These are phyloP conservation scores for Didymella exigua DNA, from an alignment of 2,329 filamentous ascomycete species.

Conservation along the genomic window DNA sequence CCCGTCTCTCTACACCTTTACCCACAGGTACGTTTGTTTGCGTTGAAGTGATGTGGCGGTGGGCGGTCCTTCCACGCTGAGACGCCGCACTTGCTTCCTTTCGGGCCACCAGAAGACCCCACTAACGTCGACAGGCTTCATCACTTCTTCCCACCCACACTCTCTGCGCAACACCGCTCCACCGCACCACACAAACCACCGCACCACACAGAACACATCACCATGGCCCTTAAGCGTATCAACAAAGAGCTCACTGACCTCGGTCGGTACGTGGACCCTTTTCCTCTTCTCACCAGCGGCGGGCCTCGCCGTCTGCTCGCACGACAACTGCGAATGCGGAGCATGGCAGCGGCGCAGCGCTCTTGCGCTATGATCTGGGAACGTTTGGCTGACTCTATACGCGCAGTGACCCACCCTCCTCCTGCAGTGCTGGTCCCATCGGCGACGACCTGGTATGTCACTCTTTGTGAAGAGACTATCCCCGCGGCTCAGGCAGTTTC, in stretches of 20 bases:
- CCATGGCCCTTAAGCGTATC: constrained; percentile 90
- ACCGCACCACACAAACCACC: constrained; percentile 25
- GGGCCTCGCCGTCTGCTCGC: constrained; percentile 42
- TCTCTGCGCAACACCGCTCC: constrained; percentile 24
- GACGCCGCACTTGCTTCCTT: constrained; percentile 44
- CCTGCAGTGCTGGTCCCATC: constrained; percentile 95
- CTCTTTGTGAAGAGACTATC: constrained; percentile 27
- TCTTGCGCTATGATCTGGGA: constrained; percentile 15
- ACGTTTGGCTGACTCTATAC: constrained; percentile 40
- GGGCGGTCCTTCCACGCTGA: constrained; percentile 40
- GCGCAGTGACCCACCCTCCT: constrained; percentile 91
- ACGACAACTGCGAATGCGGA: constrained; percentile 45
- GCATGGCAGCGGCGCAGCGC: constrained; percentile 19
- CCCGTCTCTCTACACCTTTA: constrained; percentile 2
- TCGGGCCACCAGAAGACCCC: constrained; percentile 35
- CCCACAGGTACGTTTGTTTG: constrained; percentile 14
- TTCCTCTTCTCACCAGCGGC: constrained; percentile 14
- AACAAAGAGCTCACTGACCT: constrained; percentile 93
- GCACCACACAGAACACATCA: constrained; percentile 33
- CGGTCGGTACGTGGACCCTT: constrained; percentile 68
- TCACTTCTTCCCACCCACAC: constrained; percentile 42
- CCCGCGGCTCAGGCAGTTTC: constrained; percentile 40
- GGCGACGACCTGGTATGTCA: constrained; percentile 94
- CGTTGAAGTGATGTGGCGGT: constrained; percentile 13
- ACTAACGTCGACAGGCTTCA: constrained; percentile 27